phyloP scores from a whole-genome alignment of 2,329 filamentous ascomycete species.

The Gaeumannomyces tritici region DNA sequence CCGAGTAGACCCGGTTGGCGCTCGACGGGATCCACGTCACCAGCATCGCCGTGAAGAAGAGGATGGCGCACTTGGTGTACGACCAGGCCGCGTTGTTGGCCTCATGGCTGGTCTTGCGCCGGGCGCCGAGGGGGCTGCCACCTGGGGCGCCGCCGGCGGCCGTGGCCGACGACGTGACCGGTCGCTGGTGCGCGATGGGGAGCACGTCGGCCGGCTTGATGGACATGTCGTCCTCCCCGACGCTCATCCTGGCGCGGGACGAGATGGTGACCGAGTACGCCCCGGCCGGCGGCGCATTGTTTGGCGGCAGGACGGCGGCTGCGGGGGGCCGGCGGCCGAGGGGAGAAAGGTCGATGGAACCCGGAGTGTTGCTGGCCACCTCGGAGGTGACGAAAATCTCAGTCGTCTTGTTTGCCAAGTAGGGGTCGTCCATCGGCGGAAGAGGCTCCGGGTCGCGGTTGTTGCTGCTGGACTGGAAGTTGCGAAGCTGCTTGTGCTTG shows the following conservation, averaged over 20 bases:
- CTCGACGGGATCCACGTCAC: conserved; percentile 72
- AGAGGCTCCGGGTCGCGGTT: conserved; percentile 28
- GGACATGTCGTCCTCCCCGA: conserved; percentile 13
- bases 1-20: conserved; percentile 64
- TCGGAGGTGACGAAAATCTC: conserved; percentile 56
- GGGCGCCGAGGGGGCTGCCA: conserved; percentile 13
- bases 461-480: conserved; percentile 37
- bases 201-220: conserved; percentile 10
- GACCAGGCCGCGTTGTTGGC: conserved; percentile 56
- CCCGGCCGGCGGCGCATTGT: conserved; percentile 8
- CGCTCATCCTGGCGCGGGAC: conserved; percentile 18
- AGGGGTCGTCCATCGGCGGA: conserved; percentile 30
- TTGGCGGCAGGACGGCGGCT: not conserved
- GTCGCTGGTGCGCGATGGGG: not conserved
- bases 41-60: conserved; percentile 63
- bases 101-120: conserved; percentile 32
- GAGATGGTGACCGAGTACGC: conserved; percentile 44
- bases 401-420: conserved; percentile 44
- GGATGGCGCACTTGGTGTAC: conserved; percentile 60
- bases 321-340: conserved; percentile 16
- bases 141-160: not conserved
- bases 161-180: not conserved
- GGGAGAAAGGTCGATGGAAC: conserved; percentile 20
- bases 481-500: conserved; percentile 52
- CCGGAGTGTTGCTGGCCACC: conserved; percentile 16